Base-by-base conservation (phyloP, 768 basidiomycete genomes). In the Termitomyces sp. region DNA sequence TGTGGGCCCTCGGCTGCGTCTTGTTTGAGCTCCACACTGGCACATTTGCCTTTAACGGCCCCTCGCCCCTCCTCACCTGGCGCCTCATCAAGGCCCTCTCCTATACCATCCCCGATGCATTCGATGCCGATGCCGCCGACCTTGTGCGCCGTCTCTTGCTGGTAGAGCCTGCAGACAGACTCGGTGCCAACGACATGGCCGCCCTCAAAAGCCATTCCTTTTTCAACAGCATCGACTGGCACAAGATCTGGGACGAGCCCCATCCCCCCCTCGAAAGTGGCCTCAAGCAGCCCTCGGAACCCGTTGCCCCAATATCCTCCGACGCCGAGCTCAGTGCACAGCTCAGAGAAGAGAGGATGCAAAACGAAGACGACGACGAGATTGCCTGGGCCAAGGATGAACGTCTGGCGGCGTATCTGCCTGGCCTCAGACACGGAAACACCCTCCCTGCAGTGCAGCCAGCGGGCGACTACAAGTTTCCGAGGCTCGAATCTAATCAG, bases 1-100 rank as follows among this genome's bases (percentile, higher is more conserved):
- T 94, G 10, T 99, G 96, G 96, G 92, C 94, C 5, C 79, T 97
- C 26, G 97, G 94, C 2, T 98, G 96, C 72, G 87, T 98, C 45
- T 72, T 98, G 22, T 98, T 85, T 72, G 95, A 98, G 70, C 88
- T 98, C 79, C 86, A 98, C 53, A 84, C 89, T 13, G 96, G 95
- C 40, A 84, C 83, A 43, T 95, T 95, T 63, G 91, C 94, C 2
- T 99, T 99, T 76, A 84, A 90, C 61, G 94, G 89, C 4, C 77
- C 86, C 6, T 94, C 94, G 0, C 93, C 98, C 59, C 98, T 95
- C 67, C 83, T 97, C 58, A 97, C 90, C 33, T 95, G 94, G 83
- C 88, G 97, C 68, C 94, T 93, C 74, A 92, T 98, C 73, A 90
- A 94, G 72, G 80, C 84, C 46, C 77, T 91, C 48, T 89, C 96